phyloP scores from a whole-genome alignment of 2,329 filamentous ascomycete species.

The Trichophyton benhamiae region DNA sequence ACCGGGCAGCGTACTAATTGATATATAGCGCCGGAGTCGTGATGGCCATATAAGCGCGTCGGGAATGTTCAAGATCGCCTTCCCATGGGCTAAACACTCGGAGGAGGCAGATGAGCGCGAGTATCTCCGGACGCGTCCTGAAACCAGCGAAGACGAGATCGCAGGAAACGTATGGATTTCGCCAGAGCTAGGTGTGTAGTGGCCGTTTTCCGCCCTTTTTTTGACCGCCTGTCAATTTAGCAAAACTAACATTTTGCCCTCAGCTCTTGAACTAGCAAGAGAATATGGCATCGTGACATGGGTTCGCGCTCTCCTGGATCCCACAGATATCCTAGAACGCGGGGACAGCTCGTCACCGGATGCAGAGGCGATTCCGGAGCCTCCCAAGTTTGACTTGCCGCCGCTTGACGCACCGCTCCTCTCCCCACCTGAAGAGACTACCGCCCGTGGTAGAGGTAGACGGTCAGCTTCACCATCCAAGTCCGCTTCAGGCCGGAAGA shows the following conservation, averaged over 20 bases:
- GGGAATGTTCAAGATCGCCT: conserved; percentile 59
- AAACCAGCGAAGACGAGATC: conserved; percentile 80
- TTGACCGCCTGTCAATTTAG: not conserved
- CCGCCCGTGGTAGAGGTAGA: conserved; percentile 39
- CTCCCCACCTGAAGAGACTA: conserved; percentile 16
- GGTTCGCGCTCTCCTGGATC: conserved; percentile 85
- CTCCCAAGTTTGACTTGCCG: conserved; percentile 61
- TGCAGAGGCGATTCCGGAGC: conserved; percentile 61
- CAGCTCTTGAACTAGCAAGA: conserved; percentile 68
- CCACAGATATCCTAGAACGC: conserved; percentile 52
- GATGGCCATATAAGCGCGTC: conserved; percentile 56
- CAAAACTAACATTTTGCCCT: conserved; percentile 17
- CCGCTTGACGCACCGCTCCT: conserved; percentile 29
- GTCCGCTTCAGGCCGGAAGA: conserved; percentile 38
- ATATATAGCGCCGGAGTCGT: conserved; percentile 46
- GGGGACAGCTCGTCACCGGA: conserved; percentile 37
- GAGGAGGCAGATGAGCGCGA: conserved; percentile 50
- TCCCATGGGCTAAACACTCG: conserved; percentile 49
- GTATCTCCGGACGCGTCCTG: conserved; percentile 70
- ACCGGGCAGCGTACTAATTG: not conserved
- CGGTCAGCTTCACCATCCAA: conserved; percentile 49
- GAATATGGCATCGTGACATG: conserved; percentile 79
- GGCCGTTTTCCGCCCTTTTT: not conserved
- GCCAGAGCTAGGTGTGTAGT: conserved; percentile 49
- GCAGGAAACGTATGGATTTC: conserved; percentile 96